phyloP scores from a whole-genome alignment of 345 rosid genomes.

The Garcia nutans region DNA sequence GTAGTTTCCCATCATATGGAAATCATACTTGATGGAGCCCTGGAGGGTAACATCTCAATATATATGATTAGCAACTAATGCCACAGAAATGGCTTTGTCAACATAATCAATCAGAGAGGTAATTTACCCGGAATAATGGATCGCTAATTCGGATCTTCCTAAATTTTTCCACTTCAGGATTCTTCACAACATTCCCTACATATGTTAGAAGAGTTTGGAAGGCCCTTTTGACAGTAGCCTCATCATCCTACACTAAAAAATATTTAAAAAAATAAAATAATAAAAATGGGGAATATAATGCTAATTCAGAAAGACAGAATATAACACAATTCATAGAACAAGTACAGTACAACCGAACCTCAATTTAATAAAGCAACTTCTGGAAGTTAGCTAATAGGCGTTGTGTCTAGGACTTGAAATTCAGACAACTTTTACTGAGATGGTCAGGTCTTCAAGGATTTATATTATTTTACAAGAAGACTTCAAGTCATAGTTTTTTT shows the following conservation, averaged over 20 bases:
- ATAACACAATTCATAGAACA: not conserved
- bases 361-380: not conserved
- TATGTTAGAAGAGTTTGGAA: slow-evolving; percentile 63
- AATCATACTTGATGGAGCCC: not conserved
- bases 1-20: slow-evolving; percentile 1
- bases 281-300: slow-evolving; percentile 1
- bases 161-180: slow-evolving; percentile 62
- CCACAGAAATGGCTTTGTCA: not conserved
- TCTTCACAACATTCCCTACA: slow-evolving; percentile 57
- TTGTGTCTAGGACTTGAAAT: not conserved
- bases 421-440: not conserved
- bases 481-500: not conserved
- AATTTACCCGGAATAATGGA: slow-evolving; percentile 52
- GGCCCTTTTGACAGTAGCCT: slow-evolving; percentile 53
- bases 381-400: not conserved
- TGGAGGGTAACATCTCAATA: not conserved
- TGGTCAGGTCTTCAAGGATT: not conserved
- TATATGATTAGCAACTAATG: not conserved
- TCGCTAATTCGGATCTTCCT: slow-evolving; percentile 65
- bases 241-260: slow-evolving; percentile 46
- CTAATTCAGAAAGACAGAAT: not conserved
- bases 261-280: not conserved
- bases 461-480: not conserved
- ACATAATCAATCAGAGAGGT: not conserved
- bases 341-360: not conserved